Percentiles rank a stretch among this genome's conserved stretches.
phyloP scores from a whole-genome alignment of 2,329 filamentous ascomycete genomes.

The Trichoderma sp. region DNA sequence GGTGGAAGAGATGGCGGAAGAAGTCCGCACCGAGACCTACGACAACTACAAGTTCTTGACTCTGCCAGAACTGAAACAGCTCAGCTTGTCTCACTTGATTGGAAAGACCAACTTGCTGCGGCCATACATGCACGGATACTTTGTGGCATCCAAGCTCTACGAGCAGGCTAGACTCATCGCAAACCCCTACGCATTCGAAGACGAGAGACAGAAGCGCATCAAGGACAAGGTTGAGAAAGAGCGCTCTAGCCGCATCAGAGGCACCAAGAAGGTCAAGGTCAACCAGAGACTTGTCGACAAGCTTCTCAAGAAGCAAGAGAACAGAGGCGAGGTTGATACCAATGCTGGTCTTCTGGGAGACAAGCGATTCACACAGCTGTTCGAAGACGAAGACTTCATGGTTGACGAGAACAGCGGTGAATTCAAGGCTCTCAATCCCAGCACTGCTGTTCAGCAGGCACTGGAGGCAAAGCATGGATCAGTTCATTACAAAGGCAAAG shows the following conservation, averaged over 20 bases:
- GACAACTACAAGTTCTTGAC: constrained; percentile 99
- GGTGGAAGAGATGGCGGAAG: constrained; percentile 97
- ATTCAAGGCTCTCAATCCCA: constrained; percentile 88
- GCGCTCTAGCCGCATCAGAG: constrained; percentile 89
- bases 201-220: constrained; percentile 86
- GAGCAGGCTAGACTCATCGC: constrained; percentile 92
- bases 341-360: constrained; percentile 75
- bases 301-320: constrained; percentile 67
- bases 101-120: constrained; percentile 87
- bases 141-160: constrained; percentile 92
- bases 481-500: constrained; percentile 45
- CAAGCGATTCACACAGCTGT: constrained; percentile 82
- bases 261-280: constrained; percentile 97
- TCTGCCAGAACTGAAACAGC: constrained; percentile 77
- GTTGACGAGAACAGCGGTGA: constrained; percentile 89
- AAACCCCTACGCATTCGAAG: constrained; percentile 92
- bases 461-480: constrained; percentile 42
- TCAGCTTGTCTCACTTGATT: constrained; percentile 86
- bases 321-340: constrained; percentile 60
- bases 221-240: constrained; percentile 97
- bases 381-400: constrained; percentile 89
- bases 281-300: constrained; percentile 83
- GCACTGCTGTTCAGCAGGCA: constrained; percentile 60
- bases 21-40: constrained; percentile 78
- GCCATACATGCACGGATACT: constrained; percentile 99